phyloP scores from a whole-genome alignment of 2,329 filamentous ascomycete genomes.

The Cadophora gregata region DNA sequence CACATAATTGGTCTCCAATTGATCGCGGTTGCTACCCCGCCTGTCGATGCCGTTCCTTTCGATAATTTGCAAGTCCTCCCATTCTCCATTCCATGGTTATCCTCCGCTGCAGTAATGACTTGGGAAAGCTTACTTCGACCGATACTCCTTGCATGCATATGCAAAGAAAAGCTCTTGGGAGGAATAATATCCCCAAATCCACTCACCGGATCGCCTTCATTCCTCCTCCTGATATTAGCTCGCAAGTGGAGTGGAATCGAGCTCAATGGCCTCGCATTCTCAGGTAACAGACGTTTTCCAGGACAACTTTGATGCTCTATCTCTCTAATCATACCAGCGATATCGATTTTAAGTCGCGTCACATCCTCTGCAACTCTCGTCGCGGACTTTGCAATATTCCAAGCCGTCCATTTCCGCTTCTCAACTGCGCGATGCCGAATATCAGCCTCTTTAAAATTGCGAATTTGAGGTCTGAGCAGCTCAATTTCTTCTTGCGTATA shows the following conservation, averaged over 20 bases:
- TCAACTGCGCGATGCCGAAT: neutral
- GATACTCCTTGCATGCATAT: neutral
- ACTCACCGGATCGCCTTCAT: neutral
- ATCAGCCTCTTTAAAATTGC: neutral
- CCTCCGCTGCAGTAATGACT: neutral
- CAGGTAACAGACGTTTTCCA: neutral
- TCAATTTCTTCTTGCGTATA: neutral
- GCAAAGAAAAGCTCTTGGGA: neutral
- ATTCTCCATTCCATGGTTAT: neutral
- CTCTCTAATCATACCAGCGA: neutral
- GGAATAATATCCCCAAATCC: neutral
- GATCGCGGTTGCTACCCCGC: neutral
- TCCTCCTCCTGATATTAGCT: neutral
- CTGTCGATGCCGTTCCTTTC: neutral
- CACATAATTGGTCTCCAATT: neutral
- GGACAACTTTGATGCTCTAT: neutral
- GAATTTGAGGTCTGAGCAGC: neutral
- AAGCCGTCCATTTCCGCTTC: neutral
- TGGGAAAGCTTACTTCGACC: neutral
- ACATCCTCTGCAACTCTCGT: neutral
- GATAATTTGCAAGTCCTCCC: neutral
- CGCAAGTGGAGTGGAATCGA: neutral
- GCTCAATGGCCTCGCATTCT: neutral
- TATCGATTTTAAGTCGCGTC: neutral
- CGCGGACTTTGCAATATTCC: neutral